phyloP scores from a whole-genome alignment of 495 filamentous ascomycete genomes.

The Penicillium goetzii region DNA sequence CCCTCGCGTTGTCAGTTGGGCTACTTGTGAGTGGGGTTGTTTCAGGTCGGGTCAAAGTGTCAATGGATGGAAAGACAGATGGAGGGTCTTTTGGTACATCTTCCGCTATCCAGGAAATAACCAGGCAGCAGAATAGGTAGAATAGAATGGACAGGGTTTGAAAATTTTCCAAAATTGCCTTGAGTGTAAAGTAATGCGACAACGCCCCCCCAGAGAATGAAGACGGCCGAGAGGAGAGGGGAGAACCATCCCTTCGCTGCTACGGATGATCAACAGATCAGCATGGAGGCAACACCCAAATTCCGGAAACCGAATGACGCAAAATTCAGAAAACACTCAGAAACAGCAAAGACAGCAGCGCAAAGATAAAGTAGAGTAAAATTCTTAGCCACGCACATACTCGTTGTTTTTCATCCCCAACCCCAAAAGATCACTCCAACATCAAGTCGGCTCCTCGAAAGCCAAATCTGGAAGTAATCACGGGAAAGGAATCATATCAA shows the following conservation, averaged over 20 bases:
- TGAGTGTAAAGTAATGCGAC: not conserved
- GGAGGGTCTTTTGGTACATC: not conserved
- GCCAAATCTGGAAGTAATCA: no score
- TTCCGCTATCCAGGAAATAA: not conserved
- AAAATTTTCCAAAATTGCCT: not conserved
- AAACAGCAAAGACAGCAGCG: no score
- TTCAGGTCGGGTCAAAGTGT: slow-evolving; percentile 1
- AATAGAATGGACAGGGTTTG: not conserved
- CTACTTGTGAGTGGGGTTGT: slow-evolving; percentile 8
- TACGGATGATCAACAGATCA: not conserved
- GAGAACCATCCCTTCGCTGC: not conserved
- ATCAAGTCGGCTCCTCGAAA: no score
- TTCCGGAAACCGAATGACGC: no score
- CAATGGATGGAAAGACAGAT: not conserved
- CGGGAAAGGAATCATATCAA: no score
- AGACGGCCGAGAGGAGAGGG: not conserved
- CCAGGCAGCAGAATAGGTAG: not conserved
- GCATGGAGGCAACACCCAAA: not conserved
- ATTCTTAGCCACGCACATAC: not conserved
- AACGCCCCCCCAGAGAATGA: not conserved
- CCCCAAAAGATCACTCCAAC: no score
- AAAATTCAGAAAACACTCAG: not conserved
- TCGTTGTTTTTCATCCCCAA: no score
- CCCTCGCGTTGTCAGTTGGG: slow-evolving; percentile 8
- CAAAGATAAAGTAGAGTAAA: not conserved